Percentiles rank a stretch among this genome's conserved stretches.
Evolutionary conservation across 176 grass and related monocot genomes (phyloP).

Genomic region (Aegilops bicornis): DNA sequence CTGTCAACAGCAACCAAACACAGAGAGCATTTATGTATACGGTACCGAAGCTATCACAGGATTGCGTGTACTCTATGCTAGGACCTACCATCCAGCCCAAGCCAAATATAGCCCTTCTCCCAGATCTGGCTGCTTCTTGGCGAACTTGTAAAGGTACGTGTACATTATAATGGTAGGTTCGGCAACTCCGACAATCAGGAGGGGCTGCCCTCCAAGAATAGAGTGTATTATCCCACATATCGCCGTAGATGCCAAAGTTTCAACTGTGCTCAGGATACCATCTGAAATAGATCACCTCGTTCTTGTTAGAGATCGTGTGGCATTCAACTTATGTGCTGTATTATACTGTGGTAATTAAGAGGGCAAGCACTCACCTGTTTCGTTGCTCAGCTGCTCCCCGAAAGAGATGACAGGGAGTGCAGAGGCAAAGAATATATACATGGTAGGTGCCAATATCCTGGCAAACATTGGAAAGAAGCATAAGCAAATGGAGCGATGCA

Average conservation of each 20-base stretch:
- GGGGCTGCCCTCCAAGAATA: slow-evolving; percentile 80
- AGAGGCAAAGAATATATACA: slow-evolving; percentile 93
- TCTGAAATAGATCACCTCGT: slow-evolving; percentile 35
- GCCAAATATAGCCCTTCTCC: slow-evolving; percentile 74
- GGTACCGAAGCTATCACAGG: neutral
- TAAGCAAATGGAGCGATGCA: neutral
- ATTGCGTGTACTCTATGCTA: slow-evolving; percentile 4
- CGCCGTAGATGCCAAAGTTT: slow-evolving; percentile 84
- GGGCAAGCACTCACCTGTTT: slow-evolving; percentile 42
- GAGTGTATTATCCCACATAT: slow-evolving; percentile 91
- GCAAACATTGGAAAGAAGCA: slow-evolving; percentile 29
- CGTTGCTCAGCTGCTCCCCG: slow-evolving; percentile 74
- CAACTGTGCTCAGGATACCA: slow-evolving; percentile 73
- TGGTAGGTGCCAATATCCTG: slow-evolving; percentile 92
- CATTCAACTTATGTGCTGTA: neutral
- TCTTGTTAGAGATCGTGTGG: neutral
- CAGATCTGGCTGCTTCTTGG: slow-evolving; percentile 51
- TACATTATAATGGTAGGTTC: slow-evolving; percentile 98
- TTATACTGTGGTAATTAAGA: neutral
- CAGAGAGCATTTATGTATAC: neutral
- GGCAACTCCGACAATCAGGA: slow-evolving; percentile 90
- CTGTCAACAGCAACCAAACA: slow-evolving; percentile 42
- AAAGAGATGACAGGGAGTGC: slow-evolving; percentile 92
- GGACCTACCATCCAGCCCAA: slow-evolving; percentile 89
- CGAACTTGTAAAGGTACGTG: slow-evolving; percentile 83